These are phyloP conservation scores for Podospora didyma DNA, from an alignment of 495 filamentous ascomycete species.

Conservation along the genomic window DNA sequence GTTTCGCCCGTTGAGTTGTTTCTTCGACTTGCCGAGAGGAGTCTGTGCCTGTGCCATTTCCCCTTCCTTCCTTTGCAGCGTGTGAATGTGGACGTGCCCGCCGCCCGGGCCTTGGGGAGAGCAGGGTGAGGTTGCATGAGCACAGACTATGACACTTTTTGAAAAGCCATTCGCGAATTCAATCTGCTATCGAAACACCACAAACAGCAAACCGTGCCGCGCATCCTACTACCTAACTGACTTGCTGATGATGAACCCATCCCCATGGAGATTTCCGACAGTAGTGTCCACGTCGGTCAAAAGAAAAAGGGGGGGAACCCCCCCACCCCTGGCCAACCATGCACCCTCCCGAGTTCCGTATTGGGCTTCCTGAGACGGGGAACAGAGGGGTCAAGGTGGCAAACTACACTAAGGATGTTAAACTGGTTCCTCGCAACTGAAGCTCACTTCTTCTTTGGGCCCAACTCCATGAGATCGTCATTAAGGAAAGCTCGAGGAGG, in stretches of 20 bases:
- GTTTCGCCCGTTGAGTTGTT: no score
- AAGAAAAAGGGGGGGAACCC: not conserved
- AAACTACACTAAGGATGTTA: not conserved
- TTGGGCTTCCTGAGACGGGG: slow-evolving; percentile 21
- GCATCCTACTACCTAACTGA: not conserved
- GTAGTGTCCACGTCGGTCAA: not conserved
- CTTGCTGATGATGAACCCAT: no score
- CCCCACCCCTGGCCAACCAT: slow-evolving; percentile 11
- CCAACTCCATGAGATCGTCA: no score
- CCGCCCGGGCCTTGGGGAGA: not conserved
- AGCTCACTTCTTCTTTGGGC: not conserved
- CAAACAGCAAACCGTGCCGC: not conserved
- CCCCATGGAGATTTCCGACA: not conserved
- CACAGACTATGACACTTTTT: slow-evolving; percentile 8
- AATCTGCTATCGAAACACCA: not conserved
- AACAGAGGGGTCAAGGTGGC: not conserved
- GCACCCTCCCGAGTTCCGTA: not conserved
- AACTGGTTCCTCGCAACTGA: not conserved
- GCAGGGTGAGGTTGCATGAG: slow-evolving; percentile 8
- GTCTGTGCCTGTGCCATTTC: not conserved
- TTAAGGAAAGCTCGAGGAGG: no score
- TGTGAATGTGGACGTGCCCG: not conserved
- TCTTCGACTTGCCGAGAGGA: not conserved
- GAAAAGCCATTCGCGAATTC: not conserved
- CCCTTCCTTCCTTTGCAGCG: not conserved